These are phyloP conservation scores for Lumnitzera littorea DNA, from an alignment of 345 rosid species.

Conservation along the genomic window DNA sequence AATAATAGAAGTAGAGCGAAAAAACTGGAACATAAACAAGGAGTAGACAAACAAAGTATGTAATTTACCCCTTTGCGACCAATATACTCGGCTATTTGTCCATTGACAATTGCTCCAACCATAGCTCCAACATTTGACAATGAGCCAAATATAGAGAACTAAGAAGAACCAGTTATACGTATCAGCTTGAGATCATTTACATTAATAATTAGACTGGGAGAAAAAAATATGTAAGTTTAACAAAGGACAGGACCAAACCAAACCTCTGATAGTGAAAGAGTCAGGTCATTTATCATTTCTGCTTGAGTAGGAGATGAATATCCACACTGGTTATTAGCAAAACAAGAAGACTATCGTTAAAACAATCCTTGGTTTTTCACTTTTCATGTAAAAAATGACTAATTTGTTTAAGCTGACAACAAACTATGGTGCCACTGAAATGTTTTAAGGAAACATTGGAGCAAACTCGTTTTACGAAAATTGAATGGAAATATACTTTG, in stretches of 20 bases:
- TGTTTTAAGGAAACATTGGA: too few relatives aligned
- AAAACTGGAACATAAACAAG: background rate
- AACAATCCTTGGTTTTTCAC: too few relatives aligned
- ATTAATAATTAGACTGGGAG: background rate
- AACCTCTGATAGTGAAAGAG: constrained; percentile 54
- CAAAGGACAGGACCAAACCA: background rate
- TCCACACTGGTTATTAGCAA: constrained; percentile 32
- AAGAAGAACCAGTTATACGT: background rate
- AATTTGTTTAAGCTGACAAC: too few relatives aligned
- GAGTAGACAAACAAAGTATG: background rate
- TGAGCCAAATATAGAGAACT: constrained; percentile 69
- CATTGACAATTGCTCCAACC: constrained; percentile 70
- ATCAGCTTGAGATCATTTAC: background rate
- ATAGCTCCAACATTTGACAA: constrained; percentile 72
- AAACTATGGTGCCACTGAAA: background rate
- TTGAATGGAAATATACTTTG: background rate
- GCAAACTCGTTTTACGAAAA: background rate
- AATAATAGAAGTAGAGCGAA: background rate
- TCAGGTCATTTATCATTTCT: constrained; percentile 45
- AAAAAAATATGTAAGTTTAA: background rate
- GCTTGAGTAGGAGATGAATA: constrained; percentile 68
- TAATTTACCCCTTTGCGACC: constrained; percentile 69
- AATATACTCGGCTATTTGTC: constrained; percentile 69
- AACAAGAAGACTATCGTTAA: too few relatives aligned
- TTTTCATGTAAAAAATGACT: too few relatives aligned